Evolutionary conservation across 345 rosid species (phyloP), one percentile per base, ranked within the genome.

Genomic region (Citrus hindsii): DNA sequence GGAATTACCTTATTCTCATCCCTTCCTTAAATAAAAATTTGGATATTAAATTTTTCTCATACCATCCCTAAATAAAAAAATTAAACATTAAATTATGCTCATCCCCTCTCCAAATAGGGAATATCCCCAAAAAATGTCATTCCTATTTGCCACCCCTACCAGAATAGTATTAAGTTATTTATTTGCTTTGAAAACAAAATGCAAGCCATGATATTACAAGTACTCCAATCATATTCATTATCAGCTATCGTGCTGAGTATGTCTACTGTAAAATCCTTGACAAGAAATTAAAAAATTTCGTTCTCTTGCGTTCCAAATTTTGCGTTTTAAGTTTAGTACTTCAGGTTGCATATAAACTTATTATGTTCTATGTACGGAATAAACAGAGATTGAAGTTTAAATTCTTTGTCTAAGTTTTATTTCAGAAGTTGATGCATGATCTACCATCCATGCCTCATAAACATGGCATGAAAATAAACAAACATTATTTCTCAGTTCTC

Each of bases 181-280:
- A 46, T 46, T 46, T 46, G 1, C 18, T 46, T 13, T 46, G 2
- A 13, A 46, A 12, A 35, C 37, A 46, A 46, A 76, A 69, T 22
- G 85, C 87, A 19, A 84, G 83, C 71, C 82, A 82, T 58, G 81
- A 84, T 35, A 69, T 42, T 83, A 13, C 64, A 68, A 79, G 83
- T n/a, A 84, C 85, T 5, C 71, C 77, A 7, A 82, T 84, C 71
- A 79, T 81, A 10, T 81, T 82, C 64, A 59, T 48, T 12, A 37
- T 81, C n/a, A 81, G 67, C 69, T 79, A 76, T 69, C 83, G 76
- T 33, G 63, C 77, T 0, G 80, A 79, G 32, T 46, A 78, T 0
- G 80, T 84, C 22, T 64, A 82, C 40, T 22, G 46, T 6, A 64
- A 35, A 33, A 82, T 82, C 67, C 30, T 73, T 24, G 71, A 79